phyloP scores from a whole-genome alignment of 306 rosid genomes.

The Cajanus cajan region DNA sequence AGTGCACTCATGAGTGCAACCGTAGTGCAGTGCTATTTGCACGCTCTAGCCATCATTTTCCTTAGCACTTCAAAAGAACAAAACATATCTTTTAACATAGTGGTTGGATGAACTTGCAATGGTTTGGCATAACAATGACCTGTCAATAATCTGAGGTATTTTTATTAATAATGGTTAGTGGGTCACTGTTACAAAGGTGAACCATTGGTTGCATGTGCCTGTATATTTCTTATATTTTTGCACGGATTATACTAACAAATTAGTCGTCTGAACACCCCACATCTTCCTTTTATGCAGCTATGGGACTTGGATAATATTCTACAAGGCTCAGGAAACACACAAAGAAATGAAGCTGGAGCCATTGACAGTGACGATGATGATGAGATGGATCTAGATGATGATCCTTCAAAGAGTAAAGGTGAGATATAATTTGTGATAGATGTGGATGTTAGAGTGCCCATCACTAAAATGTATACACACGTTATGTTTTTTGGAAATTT shows the following conservation, averaged over 20 bases:
- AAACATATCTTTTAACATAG: not conserved
- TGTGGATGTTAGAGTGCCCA: not conserved
- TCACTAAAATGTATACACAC: not conserved
- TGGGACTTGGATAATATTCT: constrained; percentile 76
- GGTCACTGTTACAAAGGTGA: not conserved
- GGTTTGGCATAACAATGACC: constrained; percentile 9
- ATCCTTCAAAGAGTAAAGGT: constrained; percentile 52
- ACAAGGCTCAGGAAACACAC: constrained; percentile 43
- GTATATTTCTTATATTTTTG: not conserved
- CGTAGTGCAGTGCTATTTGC: too few species aligned
- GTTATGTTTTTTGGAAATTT: constrained; percentile 12
- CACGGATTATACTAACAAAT: not conserved
- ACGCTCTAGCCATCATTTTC: not conserved
- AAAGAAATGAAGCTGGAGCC: constrained; percentile 30
- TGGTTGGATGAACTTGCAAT: not conserved
- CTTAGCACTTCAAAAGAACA: not conserved
- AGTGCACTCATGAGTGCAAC: too few species aligned
- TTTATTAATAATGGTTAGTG: not conserved
- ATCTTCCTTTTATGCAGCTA: constrained; percentile 43
- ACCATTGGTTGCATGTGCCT: not conserved
- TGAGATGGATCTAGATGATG: constrained; percentile 61
- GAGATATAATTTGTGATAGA: not conserved
- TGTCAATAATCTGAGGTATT: not conserved
- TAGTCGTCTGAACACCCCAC: not conserved
- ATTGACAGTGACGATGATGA: constrained; percentile 46